phyloP scores from a whole-genome alignment of 129 eudicot species.

The carrot (Daucus carota) region DH1_v3.0 NC_030383.2:5354501-5355000 shows the following conservation, averaged over 20 bases:
- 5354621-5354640: conserved; percentile 15
- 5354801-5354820: conserved; percentile 1
- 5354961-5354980: not conserved
- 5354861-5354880: not conserved
- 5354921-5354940: not conserved
- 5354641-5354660: conserved; percentile 10
- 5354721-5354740: conserved; percentile 20
- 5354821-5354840: conserved; percentile 22
- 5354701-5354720: conserved; percentile 30
- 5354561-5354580: conserved; percentile 27
- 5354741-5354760: conserved; percentile 26
- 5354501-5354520: conserved; percentile 2
- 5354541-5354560: conserved; percentile 9
- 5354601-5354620: conserved; percentile 11
- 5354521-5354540: not conserved
- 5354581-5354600: conserved; percentile 1
- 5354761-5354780: conserved; percentile 8
- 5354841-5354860: not conserved
- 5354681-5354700: conserved; percentile 5
- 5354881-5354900: conserved; percentile 8
- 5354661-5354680: conserved; percentile 16
- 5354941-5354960: not conserved
- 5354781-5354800: conserved; percentile 15
- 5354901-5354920: not conserved
- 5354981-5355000: conserved; percentile 9